Conservation (phyloP, 371 early-diverging fungal species). For the Apophysomyces trapeziformis region DNA sequence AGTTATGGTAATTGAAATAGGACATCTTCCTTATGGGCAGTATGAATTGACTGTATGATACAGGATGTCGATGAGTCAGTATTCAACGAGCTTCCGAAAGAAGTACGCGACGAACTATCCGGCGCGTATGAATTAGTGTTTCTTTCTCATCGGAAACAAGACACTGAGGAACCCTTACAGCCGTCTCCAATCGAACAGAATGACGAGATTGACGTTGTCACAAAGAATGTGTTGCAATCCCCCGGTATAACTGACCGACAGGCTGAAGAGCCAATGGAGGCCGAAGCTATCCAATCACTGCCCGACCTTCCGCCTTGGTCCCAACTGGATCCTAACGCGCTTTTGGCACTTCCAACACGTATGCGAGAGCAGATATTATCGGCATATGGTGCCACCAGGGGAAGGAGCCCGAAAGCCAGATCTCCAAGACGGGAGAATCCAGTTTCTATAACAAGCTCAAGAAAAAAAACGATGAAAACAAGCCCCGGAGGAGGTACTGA, state of each 20-base stretch:
- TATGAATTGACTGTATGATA: background rate
- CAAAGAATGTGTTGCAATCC: no score
- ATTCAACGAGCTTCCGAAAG: slow-evolving; percentile 29
- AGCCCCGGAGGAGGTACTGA: background rate
- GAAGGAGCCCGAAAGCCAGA: background rate
- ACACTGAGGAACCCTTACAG: background rate
- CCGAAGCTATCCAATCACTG: slow-evolving; percentile 18
- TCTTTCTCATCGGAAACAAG: background rate
- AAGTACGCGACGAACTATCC: slow-evolving; percentile 29
- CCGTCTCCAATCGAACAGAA: background rate
- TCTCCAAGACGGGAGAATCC: background rate
- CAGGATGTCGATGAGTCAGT: slow-evolving; percentile 29
- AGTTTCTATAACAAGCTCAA: background rate
- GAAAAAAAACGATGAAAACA: background rate
- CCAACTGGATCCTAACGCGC: slow-evolving; percentile 48
- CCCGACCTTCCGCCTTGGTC: slow-evolving; percentile 57
- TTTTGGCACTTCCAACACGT: slow-evolving; percentile 47
- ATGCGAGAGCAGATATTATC: slow-evolving; percentile 44
- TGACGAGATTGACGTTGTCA: no score
- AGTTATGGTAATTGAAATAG: slow-evolving; percentile 15
- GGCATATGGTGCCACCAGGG: slow-evolving; percentile 35
- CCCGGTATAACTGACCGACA: slow-evolving; percentile 9
- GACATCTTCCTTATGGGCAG: background rate
- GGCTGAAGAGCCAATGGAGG: slow-evolving; percentile 22
- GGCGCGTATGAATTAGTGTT: slow-evolving; percentile 12